phyloP scores from a whole-genome alignment of 495 filamentous ascomycete genomes.

The Penicillium roqueforti region DNA sequence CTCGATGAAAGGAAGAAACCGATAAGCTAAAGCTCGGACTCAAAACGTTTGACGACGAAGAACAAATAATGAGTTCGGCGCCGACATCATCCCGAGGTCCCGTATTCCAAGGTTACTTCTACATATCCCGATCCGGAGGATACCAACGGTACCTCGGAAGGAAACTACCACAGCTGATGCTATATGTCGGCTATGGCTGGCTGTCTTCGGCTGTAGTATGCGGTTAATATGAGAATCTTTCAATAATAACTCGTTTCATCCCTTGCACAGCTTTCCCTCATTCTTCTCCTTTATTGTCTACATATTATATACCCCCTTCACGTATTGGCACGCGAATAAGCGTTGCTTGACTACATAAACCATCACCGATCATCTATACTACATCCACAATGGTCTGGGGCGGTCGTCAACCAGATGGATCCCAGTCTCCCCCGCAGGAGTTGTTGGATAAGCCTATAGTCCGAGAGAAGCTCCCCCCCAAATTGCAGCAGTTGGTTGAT shows the following conservation, averaged over 20 bases:
- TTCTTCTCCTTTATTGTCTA: neutral
- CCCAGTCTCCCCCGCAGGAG: conserved; percentile 23
- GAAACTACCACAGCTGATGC: conserved; percentile 9
- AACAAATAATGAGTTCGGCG: neutral
- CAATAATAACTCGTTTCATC: conserved; percentile 1
- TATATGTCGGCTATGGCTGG: conserved; percentile 17
- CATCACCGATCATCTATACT: neutral
- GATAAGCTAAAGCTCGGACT: neutral
- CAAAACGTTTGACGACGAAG: neutral
- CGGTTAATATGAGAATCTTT: conserved; percentile 8
- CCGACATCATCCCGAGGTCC: neutral
- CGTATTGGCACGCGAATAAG: neutral
- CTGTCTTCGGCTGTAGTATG: conserved; percentile 8
- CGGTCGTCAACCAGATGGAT: conserved; percentile 27
- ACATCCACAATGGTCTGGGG: conserved; percentile 33
- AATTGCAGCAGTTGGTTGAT: conserved; percentile 71
- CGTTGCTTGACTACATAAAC: neutral
- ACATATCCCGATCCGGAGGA: conserved; percentile 4
- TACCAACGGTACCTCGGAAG: conserved; percentile 8
- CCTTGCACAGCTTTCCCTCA: conserved; percentile 4
- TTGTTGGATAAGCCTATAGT: conserved; percentile 49
- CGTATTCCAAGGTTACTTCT: neutral
- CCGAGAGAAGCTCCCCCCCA: conserved; percentile 59
- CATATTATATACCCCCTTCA: neutral
- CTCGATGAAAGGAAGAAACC: neutral